These are phyloP conservation scores for Paracoccidioides lutzii DNA, from an alignment of 2,329 filamentous ascomycete genomes.

Conservation along the genomic window DNA sequence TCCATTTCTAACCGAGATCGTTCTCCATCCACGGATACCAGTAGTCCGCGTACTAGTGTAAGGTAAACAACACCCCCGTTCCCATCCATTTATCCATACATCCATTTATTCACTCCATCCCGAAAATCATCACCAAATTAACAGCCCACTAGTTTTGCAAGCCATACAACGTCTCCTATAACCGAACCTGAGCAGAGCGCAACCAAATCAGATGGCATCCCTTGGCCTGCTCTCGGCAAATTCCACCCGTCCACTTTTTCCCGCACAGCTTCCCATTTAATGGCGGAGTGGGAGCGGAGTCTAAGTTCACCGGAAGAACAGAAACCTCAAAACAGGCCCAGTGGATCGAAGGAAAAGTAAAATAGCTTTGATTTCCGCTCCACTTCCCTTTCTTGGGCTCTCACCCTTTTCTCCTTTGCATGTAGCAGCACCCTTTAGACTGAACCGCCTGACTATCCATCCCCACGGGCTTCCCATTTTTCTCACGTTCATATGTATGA, in stretches of 20 bases:
- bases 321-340: not conserved
- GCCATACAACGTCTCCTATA: constrained; percentile 21
- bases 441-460: too few species aligned
- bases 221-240: constrained; percentile 60
- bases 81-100: not conserved
- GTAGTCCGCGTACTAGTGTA: constrained; percentile 42
- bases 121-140: not conserved
- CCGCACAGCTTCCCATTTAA: constrained; percentile 68
- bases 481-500: too few species aligned
- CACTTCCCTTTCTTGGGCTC: too few species aligned
- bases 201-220: constrained; percentile 30
- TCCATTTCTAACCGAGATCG: constrained; percentile 37
- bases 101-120: too few species aligned
- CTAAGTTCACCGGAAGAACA: constrained; percentile 37
- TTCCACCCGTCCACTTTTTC: constrained; percentile 65
- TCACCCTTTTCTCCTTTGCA: too few species aligned
- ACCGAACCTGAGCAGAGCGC: constrained; percentile 17
- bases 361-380: too few species aligned
- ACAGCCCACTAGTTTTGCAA: constrained; percentile 23
- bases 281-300: constrained; percentile 84
- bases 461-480: too few species aligned
- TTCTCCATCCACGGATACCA: constrained; percentile 32
- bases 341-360: too few species aligned
- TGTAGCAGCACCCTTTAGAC: too few species aligned
- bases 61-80: constrained; percentile 29